Conservation (phyloP, 805 yeast species). For the Myxozyma vanderwaltii region DNA sequence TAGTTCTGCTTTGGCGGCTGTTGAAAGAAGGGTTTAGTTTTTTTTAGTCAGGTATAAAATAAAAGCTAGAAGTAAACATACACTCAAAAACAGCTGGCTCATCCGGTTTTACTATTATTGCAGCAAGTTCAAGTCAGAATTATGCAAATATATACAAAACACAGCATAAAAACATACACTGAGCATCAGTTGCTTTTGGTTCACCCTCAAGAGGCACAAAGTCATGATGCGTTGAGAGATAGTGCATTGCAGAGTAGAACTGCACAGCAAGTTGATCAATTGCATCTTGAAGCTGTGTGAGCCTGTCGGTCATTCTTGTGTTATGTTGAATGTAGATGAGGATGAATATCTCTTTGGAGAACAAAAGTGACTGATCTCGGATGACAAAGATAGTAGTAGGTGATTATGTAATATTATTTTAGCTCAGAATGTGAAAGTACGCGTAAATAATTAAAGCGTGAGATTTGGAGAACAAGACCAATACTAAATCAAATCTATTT, state of each 20-base stretch:
- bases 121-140: background rate
- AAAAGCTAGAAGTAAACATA: background rate
- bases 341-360: too few species aligned
- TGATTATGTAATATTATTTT: too few species aligned
- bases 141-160: background rate
- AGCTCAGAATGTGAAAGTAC: too few species aligned
- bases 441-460: too few species aligned
- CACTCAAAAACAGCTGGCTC: conserved; percentile 30
- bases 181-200: conserved; percentile 29
- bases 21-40: background rate
- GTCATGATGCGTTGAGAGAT: conserved; percentile 53
- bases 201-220: conserved; percentile 44
- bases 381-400: too few species aligned
- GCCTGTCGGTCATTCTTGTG: conserved; percentile 26
- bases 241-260: conserved; percentile 36
- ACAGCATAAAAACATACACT: conserved; percentile 7
- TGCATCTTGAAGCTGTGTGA: conserved; percentile 37
- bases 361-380: too few species aligned
- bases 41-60: too few species aligned
- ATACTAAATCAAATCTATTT: too few species aligned
- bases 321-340: too few species aligned
- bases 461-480: too few species aligned
- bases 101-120: conserved; percentile 18
- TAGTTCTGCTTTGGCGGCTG: conserved; percentile 64
- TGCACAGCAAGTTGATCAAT: conserved; percentile 37